A percentile compares a stretch with the other conserved stretches of the same genome.
These are phyloP conservation scores for Fusarium tricinctum DNA, from an alignment of 2,329 filamentous ascomycete genomes.

Conservation along the genomic window DNA sequence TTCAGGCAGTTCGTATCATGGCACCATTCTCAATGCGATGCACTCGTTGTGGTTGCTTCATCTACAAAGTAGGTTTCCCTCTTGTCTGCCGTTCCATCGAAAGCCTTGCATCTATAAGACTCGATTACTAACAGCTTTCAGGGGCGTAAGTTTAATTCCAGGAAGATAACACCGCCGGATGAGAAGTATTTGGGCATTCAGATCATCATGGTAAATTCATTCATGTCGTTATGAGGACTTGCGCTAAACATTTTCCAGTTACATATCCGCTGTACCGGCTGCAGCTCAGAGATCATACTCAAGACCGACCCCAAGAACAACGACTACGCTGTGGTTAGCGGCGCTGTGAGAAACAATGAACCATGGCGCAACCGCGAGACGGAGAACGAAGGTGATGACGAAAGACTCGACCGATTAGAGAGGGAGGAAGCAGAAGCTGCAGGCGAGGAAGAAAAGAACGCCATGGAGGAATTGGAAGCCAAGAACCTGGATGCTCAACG, in stretches of 20 bases:
- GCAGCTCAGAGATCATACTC: constrained; percentile 89
- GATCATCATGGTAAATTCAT: not conserved
- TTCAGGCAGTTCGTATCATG: constrained; percentile 80
- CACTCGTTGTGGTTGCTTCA: constrained; percentile 76
- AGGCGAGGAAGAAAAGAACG: constrained; percentile 80
- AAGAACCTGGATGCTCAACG: constrained; percentile 93
- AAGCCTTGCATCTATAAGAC: not conserved
- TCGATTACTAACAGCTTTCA: not conserved
- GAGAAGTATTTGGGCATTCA: constrained; percentile 87
- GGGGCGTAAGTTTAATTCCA: constrained; percentile 93
- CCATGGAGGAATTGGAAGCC: constrained; percentile 94
- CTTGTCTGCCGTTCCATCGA: not conserved
- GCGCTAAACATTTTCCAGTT: not conserved
- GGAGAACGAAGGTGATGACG: constrained; percentile 85
- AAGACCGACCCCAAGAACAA: constrained; percentile 95
- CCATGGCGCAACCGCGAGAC: constrained; percentile 79
- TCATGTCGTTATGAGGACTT: not conserved
- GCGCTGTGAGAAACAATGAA: constrained; percentile 94
- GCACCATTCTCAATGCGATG: constrained; percentile 59
- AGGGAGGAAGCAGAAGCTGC: constrained; percentile 75
- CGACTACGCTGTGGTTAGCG: constrained; percentile 85
- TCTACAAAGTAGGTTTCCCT: constrained; percentile 71
- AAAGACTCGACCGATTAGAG: constrained; percentile 87
- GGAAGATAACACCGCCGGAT: constrained; percentile 90
- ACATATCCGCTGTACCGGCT: constrained; percentile 79